Conservation (phyloP, 441 rosid species). For the Gossypium davidsonii region DNA sequence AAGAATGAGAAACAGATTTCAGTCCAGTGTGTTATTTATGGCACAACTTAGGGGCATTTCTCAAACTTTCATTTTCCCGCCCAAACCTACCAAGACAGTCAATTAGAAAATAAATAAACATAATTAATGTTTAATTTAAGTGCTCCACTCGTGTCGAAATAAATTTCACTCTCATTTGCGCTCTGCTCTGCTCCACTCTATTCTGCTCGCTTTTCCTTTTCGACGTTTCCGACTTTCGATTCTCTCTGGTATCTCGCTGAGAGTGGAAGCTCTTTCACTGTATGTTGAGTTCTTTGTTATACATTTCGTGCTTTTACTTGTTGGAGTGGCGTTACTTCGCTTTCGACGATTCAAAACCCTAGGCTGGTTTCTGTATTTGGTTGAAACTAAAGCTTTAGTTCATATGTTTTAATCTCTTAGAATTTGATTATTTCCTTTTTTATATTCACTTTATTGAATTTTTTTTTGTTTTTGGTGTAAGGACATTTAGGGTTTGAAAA, state of each 20-base stretch:
- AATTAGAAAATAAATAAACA: neutral
- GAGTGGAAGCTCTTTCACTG: neutral
- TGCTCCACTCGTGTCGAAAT: neutral
- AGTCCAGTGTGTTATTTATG: constrained; percentile 8
- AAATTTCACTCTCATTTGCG: neutral
- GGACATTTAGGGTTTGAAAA: constrained; percentile 30
- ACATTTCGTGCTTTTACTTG: neutral
- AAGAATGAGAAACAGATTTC: neutral
- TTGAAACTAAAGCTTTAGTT: neutral
- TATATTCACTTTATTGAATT: neutral
- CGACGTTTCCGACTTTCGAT: neutral
- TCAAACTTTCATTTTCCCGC: constrained; percentile 46
- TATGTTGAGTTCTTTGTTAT: neutral
- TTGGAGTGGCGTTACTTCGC: neutral
- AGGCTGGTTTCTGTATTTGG: neutral
- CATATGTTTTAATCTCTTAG: neutral
- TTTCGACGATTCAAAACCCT: neutral
- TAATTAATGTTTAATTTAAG: neutral
- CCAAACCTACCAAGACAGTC: constrained; percentile 32
- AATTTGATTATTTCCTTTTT: neutral
- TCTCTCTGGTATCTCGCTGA: neutral
- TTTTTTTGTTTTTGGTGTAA: neutral
- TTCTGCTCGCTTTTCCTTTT: neutral
- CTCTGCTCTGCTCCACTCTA: neutral
- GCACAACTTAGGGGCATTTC: constrained; percentile 22